A percentile compares a stretch with the other conserved stretches of the same genome.
phyloP scores from a whole-genome alignment of 164 flowering plant genomes.

The Tetracentron sinense region DNA sequence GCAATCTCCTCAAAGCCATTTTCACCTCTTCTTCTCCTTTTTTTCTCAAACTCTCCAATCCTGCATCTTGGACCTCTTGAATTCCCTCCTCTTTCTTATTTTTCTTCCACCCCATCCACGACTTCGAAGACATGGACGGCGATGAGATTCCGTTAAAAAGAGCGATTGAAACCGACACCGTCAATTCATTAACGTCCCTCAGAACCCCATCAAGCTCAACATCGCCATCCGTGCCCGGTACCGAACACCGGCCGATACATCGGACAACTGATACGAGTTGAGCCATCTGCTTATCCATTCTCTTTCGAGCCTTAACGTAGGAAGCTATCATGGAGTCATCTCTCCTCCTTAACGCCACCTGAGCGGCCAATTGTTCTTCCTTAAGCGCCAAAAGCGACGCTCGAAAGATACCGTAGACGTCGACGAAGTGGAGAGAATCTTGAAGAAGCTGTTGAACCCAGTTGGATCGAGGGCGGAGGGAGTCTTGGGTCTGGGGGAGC shows the following conservation, averaged over 20 bases:
- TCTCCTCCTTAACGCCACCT: conserved; percentile 49
- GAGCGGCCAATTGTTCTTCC: conserved; percentile 46
- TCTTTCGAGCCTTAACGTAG: conserved; percentile 32
- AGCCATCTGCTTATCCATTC: conserved; percentile 38
- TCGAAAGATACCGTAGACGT: conserved; percentile 61
- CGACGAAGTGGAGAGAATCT: conserved; percentile 55
- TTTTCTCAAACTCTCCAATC: conserved; percentile 34
- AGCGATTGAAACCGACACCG: conserved; percentile 36
- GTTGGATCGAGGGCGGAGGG: conserved; percentile 33
- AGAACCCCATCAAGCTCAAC: conserved; percentile 33
- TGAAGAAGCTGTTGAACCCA: conserved; percentile 63
- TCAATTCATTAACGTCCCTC: conserved; percentile 34
- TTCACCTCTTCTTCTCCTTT: conserved; percentile 50
- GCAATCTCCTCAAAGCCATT: conserved; percentile 36
- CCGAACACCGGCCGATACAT: conserved; percentile 1
- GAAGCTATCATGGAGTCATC: conserved; percentile 29
- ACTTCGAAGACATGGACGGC: conserved; percentile 13
- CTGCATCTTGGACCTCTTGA: conserved; percentile 38
- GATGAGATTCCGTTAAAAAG: conserved; percentile 33
- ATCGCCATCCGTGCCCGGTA: conserved; percentile 16
- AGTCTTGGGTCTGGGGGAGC: conserved; percentile 54
- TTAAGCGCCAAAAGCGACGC: conserved; percentile 36
- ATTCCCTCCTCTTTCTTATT: conserved; percentile 28
- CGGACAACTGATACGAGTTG: conserved; percentile 33
- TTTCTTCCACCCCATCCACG: conserved; percentile 34